Base-by-base conservation (phyloP, 148 eudicot genomes). In the Cornus florida region DNA sequence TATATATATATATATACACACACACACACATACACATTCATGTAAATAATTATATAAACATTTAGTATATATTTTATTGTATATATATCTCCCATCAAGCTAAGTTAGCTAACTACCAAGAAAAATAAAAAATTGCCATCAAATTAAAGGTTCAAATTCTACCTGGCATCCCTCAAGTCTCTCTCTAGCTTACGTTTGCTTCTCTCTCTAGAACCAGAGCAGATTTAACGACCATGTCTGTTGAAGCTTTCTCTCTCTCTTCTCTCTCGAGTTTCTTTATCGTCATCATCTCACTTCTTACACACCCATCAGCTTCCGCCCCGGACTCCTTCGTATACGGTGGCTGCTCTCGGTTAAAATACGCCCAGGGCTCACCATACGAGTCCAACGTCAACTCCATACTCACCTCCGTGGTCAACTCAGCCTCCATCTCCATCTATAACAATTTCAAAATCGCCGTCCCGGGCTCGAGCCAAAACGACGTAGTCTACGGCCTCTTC, bases 331-430 rank as follows among this genome's bases (percentile, higher is more conserved):
- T 80, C 79, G 1, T 88, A 0, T 89, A 85, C 66, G 84, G 74
- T 11, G 88, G 88, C 1, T 89, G 92, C 69, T 81, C 92, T 16
- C 82, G 72, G 56, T 17, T 23, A 7, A 81, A 82, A 38, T 89
- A 77, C 83, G 5, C 71, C 39, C 77, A 74, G 7, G 81, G 70
- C 67, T 66, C 86, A 2, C 80, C 69, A 0, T 89, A 87, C 74
- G 84, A 77, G 74, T 60, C 84, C 46, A 87, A 79, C 81, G 68
- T 89, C 75, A 85, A 89, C 90, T 85, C 92, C 22, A 70, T 87
- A 28, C 82, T 87, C 66, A 72, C 90, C 65, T 81, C 92, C 67
- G 73, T 87, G 1, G 80, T 87, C 82, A 82, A 85, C 84, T 83
- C 92, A 5, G 82, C 92, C 46, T 19, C 80, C 20, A 62, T 28